Conservation (phyloP, 768 basidiomycete species). For the Pleurotus tuoliensis region DNA sequence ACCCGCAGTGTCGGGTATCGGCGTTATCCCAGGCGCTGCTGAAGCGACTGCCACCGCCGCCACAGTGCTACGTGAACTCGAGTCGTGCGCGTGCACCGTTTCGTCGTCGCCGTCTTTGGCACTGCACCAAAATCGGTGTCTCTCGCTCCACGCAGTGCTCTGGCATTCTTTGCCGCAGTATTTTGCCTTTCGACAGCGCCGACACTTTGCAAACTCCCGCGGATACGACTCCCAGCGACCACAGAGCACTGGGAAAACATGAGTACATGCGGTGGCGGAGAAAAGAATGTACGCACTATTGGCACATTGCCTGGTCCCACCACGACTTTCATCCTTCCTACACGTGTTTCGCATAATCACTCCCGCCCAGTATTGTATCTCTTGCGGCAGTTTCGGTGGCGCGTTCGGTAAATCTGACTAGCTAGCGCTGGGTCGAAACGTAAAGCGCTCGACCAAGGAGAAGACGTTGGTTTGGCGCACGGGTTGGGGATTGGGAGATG, state of each 20-base stretch:
- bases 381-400: too few relatives aligned
- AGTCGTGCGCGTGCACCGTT: constrained; percentile 14
- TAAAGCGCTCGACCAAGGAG: too few relatives aligned
- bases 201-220: constrained; percentile 94
- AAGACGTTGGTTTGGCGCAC: too few relatives aligned
- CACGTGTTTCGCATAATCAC: too few relatives aligned
- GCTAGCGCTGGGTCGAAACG: too few relatives aligned
- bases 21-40: not conserved
- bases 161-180: constrained; percentile 98
- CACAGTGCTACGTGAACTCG: constrained; percentile 8
- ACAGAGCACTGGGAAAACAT: constrained; percentile 67
- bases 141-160: constrained; percentile 94
- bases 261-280: not conserved
- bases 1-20: not conserved
- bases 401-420: too few relatives aligned
- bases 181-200: constrained; percentile 95
- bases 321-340: too few relatives aligned
- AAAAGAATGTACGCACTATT: constrained; percentile 60
- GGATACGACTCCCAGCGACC: constrained; percentile 92
- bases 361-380: too few relatives aligned
- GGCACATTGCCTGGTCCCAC: constrained; percentile 95
- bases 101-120: constrained; percentile 54
- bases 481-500: too few relatives aligned
- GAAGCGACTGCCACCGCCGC: constrained; percentile 6
- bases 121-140: constrained; percentile 93